These are phyloP conservation scores for Metarhizium guizhouense DNA, from an alignment of 2,329 filamentous ascomycete species.

Conservation along the genomic window DNA sequence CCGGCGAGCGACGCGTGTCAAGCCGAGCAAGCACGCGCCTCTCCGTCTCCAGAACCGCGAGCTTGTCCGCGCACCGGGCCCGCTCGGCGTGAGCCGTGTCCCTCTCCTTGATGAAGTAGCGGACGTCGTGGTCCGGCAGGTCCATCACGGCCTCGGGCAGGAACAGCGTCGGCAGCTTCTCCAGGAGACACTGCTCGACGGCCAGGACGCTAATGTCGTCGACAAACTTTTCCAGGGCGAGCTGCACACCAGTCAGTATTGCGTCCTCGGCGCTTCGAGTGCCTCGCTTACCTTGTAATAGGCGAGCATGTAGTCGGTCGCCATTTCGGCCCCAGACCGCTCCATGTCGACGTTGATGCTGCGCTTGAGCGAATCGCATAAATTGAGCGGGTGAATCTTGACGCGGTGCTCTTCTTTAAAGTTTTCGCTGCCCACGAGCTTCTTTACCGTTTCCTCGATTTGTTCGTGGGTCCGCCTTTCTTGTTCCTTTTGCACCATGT, in stretches of 20 bases:
- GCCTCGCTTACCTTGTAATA: constrained; percentile 28
- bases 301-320: constrained; percentile 27
- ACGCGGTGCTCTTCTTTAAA: not conserved
- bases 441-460: constrained; percentile 1
- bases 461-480: constrained; percentile 1
- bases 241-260: constrained; percentile 6
- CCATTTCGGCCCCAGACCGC: constrained; percentile 3
- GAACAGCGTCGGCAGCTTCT: constrained; percentile 11
- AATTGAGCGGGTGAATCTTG: not conserved
- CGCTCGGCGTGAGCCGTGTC: constrained; percentile 4
- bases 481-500: constrained; percentile 24
- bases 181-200: constrained; percentile 14
- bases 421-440: too few species aligned
- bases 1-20: not conserved
- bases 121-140: constrained; percentile 10
- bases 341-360: constrained; percentile 2
- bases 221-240: constrained; percentile 12
- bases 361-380: not conserved
- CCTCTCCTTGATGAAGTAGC: not conserved
- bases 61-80: not conserved
- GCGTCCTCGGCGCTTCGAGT: not conserved
- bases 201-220: constrained; percentile 17
- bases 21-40: not conserved
- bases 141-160: constrained; percentile 9
- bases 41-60: constrained; percentile 1